These are phyloP conservation scores for Wickerhamomyces queroliae DNA, from an alignment of 805 yeast genomes.

Conservation along the genomic window DNA sequence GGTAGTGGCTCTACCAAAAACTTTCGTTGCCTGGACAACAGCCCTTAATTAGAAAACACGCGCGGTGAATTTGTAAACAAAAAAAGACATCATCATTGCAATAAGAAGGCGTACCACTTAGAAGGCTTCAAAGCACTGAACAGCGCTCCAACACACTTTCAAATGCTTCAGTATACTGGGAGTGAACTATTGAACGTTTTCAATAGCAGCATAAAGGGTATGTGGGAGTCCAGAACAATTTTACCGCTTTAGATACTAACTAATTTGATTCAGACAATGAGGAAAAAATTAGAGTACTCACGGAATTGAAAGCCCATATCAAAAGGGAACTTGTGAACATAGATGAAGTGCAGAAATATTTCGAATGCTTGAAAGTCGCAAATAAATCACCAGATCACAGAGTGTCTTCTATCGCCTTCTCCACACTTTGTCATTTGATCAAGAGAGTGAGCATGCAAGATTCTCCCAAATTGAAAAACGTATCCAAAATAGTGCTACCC, in stretches of 20 bases:
- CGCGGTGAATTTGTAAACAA: conserved; percentile 1
- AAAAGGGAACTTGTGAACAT: conserved; percentile 50
- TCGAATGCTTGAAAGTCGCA: conserved; percentile 43
- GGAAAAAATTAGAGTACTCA: conserved; percentile 11
- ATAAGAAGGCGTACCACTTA: no score
- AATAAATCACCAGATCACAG: conserved; percentile 32
- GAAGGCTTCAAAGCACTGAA: no score
- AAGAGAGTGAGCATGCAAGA: conserved; percentile 58
- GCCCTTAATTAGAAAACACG: neutral
- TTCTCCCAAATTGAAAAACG: conserved; percentile 32
- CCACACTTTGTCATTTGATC: conserved; percentile 48
- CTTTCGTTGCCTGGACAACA: neutral
- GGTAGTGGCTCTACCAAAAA: neutral
- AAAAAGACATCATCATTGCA: neutral
- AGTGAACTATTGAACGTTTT: neutral
- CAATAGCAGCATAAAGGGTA: neutral
- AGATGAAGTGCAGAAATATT: conserved; percentile 41
- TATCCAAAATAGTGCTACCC: conserved; percentile 43
- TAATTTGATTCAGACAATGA: conserved; percentile 11
- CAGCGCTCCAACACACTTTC: neutral
- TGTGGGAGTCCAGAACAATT: neutral
- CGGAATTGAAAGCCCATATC: conserved; percentile 44
- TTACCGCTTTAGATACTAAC: neutral
- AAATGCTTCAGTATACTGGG: neutral
- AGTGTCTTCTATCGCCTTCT: conserved; percentile 38